These are phyloP conservation scores for Pyrenophora teres DNA, from an alignment of 2,329 filamentous ascomycete genomes.

Conservation along the genomic window DNA sequence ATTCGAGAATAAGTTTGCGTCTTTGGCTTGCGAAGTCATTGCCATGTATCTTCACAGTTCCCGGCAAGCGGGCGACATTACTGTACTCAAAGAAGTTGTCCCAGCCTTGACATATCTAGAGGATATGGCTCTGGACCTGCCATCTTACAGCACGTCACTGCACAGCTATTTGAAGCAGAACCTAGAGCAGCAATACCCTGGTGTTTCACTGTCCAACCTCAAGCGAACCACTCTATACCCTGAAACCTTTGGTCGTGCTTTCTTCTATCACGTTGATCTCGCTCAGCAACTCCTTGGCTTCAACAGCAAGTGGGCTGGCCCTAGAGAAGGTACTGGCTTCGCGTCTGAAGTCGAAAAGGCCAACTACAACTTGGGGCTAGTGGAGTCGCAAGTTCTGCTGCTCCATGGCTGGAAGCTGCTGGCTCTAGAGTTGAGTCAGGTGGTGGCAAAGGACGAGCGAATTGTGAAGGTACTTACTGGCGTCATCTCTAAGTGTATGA, in stretches of 20 bases:
- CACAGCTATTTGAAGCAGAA: slow-evolving; percentile 86
- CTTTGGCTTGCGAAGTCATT: slow-evolving; percentile 83
- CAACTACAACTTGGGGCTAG: slow-evolving; percentile 87
- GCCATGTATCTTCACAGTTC: slow-evolving; percentile 89
- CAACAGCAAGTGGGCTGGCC: slow-evolving; percentile 73
- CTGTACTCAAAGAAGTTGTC: slow-evolving; percentile 72
- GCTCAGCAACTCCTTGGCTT: slow-evolving; percentile 77
- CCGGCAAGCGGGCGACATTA: slow-evolving; percentile 72
- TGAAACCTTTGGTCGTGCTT: slow-evolving; percentile 71
- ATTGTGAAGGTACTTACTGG: slow-evolving; percentile 73
- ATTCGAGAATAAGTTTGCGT: slow-evolving; percentile 65
- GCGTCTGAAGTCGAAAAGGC: slow-evolving; percentile 80
- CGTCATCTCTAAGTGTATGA: slow-evolving; percentile 76
- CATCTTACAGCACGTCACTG: slow-evolving; percentile 83
- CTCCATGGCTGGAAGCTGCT: slow-evolving; percentile 90
- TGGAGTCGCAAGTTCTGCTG: slow-evolving; percentile 86
- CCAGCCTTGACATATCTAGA: slow-evolving; percentile 79
- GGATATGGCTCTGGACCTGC: slow-evolving; percentile 76
- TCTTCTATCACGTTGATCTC: slow-evolving; percentile 81
- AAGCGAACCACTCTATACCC: slow-evolving; percentile 73
- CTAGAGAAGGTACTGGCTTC: slow-evolving; percentile 69
- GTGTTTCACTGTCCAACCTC: slow-evolving; percentile 75
- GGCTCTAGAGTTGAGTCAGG: slow-evolving; percentile 79
- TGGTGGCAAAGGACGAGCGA: slow-evolving; percentile 57
- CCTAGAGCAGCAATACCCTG: slow-evolving; percentile 76